phyloP scores from a whole-genome alignment of 2,329 filamentous ascomycete genomes.

The Exophiala calicioides region DNA sequence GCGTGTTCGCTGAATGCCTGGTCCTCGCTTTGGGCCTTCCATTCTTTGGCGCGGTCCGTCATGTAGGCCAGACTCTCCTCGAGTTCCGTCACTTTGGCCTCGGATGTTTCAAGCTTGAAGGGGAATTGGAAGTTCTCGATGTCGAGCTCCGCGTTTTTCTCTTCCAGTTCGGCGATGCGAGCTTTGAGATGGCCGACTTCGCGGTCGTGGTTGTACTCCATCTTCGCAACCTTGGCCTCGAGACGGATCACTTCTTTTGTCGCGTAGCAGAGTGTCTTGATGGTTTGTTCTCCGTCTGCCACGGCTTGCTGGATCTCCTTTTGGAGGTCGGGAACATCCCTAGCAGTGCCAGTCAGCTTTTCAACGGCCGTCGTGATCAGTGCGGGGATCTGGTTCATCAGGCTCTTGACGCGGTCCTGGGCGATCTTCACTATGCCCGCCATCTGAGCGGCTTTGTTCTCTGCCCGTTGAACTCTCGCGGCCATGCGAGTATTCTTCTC shows the following conservation, averaged over 20 bases:
- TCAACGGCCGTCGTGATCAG: too few relatives aligned
- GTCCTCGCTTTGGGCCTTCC: slow-evolving; percentile 1
- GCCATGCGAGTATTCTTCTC: not conserved
- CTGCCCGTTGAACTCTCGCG: slow-evolving; percentile 1
- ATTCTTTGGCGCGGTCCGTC: not conserved
- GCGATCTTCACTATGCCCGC: slow-evolving; percentile 5
- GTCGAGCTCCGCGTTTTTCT: slow-evolving; percentile 4
- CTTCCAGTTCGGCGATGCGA: not conserved
- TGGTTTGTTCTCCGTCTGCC: not conserved
- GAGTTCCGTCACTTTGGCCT: not conserved
- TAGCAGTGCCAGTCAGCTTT: too few relatives aligned
- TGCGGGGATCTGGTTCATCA: too few relatives aligned
- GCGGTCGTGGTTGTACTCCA: not conserved
- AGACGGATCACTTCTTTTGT: not conserved
- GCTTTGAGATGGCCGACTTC: slow-evolving; percentile 4
- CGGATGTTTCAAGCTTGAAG: not conserved
- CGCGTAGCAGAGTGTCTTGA: not conserved
- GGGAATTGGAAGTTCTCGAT: slow-evolving; percentile 3
- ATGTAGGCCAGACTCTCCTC: not conserved
- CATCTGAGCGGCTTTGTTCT: slow-evolving; percentile 3
- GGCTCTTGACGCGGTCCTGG: too few relatives aligned
- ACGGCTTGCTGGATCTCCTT: not conserved
- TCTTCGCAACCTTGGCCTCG: slow-evolving; percentile 1
- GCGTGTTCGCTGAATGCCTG: slow-evolving; percentile 9
- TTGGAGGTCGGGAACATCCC: not conserved